Conservation (phyloP, 192 early-diverging fungal species). For the Allomyces macrogynus region DNA sequence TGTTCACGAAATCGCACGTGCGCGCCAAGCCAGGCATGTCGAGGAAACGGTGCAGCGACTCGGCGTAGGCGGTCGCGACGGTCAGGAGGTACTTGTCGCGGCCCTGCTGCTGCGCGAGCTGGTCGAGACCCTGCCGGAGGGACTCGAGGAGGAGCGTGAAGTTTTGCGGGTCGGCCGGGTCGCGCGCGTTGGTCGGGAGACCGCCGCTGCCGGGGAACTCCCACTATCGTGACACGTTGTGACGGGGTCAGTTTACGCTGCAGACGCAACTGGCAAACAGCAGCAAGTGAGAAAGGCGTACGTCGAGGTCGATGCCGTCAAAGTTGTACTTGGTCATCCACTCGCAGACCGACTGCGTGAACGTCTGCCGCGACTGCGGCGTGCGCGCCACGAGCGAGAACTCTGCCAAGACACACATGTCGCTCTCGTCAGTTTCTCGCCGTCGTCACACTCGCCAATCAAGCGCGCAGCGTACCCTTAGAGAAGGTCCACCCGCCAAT, state of each 20-base stretch:
- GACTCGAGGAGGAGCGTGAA: constrained; percentile 54
- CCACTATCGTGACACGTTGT: constrained; percentile 13
- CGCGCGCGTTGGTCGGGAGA: constrained; percentile 33
- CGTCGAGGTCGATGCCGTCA: not conserved
- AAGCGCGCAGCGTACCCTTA: constrained; percentile 6
- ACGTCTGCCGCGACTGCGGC: not conserved
- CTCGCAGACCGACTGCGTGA: not conserved
- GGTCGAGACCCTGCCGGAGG: constrained; percentile 46
- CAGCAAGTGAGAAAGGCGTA: too few species aligned
- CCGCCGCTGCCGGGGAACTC: constrained; percentile 51
- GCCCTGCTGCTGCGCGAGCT: constrained; percentile 16
- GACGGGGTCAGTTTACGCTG: too few species aligned
- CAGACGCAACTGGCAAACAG: too few species aligned
- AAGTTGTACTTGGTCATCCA: not conserved
- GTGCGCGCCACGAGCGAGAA: not conserved
- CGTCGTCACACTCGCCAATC: too few species aligned
- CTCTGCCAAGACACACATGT: not conserved
- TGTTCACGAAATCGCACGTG: constrained; percentile 42
- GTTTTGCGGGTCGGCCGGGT: constrained; percentile 51
- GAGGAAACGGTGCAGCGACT: not conserved
- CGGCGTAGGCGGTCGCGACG: not conserved
- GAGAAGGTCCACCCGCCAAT: constrained; percentile 68
- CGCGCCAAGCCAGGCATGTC: not conserved
- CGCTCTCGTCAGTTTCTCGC: too few species aligned
- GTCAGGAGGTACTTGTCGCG: too few species aligned